Conservation (phyloP, 2,329 filamentous ascomycete genomes). For the Monilinia fructigena region DNA sequence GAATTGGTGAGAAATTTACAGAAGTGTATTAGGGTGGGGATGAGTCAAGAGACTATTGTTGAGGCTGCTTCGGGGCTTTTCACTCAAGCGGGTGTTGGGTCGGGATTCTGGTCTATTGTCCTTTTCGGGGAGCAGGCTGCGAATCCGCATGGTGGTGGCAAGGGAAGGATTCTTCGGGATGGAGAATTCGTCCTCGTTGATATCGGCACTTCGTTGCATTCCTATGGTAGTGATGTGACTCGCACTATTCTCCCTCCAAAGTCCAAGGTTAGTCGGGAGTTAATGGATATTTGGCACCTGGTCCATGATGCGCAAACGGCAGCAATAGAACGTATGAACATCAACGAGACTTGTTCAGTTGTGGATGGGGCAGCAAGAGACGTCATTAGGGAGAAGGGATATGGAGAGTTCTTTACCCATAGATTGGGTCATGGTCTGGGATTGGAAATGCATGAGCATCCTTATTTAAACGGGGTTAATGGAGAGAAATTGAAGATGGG, state of each 20-base stretch:
- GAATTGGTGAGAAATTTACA: slow-evolving; percentile 57
- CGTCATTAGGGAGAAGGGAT: slow-evolving; percentile 49
- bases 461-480: slow-evolving; percentile 64
- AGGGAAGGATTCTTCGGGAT: slow-evolving; percentile 49
- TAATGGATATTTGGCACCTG: slow-evolving; percentile 56
- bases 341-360: slow-evolving; percentile 54
- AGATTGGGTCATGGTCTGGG: slow-evolving; percentile 62
- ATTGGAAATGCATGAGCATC: slow-evolving; percentile 64
- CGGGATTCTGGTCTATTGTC: slow-evolving; percentile 61
- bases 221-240: slow-evolving; percentile 62
- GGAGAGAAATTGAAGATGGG: slow-evolving; percentile 49
- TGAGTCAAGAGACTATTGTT: slow-evolving; percentile 57
- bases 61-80: slow-evolving; percentile 54
- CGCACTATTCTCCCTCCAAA: slow-evolving; percentile 50
- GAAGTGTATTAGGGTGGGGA: slow-evolving; percentile 51
- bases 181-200: slow-evolving; percentile 62
- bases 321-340: slow-evolving; percentile 50
- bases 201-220: slow-evolving; percentile 55
- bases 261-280: slow-evolving; percentile 28
- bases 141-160: slow-evolving; percentile 43
- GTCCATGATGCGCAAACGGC: slow-evolving; percentile 59
- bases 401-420: slow-evolving; percentile 59
- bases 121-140: slow-evolving; percentile 52
- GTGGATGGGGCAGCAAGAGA: slow-evolving; percentile 59
- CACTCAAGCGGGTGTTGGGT: slow-evolving; percentile 48